These are phyloP conservation scores for Fusarium poae DNA, from an alignment of 2,329 filamentous ascomycete genomes.

Conservation along the genomic window DNA sequence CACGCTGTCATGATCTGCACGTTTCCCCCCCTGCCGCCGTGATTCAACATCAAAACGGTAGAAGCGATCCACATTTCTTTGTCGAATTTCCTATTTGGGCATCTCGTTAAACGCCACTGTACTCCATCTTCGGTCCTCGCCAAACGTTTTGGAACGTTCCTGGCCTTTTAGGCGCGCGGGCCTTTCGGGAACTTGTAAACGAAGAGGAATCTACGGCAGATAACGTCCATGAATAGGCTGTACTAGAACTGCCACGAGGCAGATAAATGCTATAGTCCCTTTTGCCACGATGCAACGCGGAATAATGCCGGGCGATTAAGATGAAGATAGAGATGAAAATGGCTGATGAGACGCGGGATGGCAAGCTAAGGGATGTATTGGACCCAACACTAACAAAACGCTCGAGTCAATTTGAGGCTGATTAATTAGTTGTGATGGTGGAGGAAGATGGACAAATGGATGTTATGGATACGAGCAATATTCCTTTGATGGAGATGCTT, in stretches of 20 bases:
- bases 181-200: neutral
- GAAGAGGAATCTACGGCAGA: neutral
- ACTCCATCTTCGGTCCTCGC: slow-evolving; percentile 26
- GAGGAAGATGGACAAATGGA: neutral
- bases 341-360: neutral
- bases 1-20: slow-evolving; percentile 2
- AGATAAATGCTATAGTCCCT: neutral
- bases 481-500: slow-evolving; percentile 14
- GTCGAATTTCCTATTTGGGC: slow-evolving; percentile 6
- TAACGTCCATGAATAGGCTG: neutral
- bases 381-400: neutral
- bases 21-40: neutral
- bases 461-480: slow-evolving; percentile 1
- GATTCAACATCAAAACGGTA: neutral
- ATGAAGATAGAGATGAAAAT: slow-evolving; percentile 11
- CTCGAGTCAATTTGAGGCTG: slow-evolving; percentile 27
- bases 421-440: neutral
- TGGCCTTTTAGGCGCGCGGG: slow-evolving; percentile 23
- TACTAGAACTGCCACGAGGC: neutral
- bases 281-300: slow-evolving; percentile 13
- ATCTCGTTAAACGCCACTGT: neutral
- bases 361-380: neutral
- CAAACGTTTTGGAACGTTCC: slow-evolving; percentile 17
- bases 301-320: slow-evolving; percentile 18
- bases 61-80: neutral